Evolutionary conservation across 192 early-diverging fungal species (phyloP), one percentile per base, ranked within the genome.

Genomic region (Entomortierella chlamydospora): DNA sequence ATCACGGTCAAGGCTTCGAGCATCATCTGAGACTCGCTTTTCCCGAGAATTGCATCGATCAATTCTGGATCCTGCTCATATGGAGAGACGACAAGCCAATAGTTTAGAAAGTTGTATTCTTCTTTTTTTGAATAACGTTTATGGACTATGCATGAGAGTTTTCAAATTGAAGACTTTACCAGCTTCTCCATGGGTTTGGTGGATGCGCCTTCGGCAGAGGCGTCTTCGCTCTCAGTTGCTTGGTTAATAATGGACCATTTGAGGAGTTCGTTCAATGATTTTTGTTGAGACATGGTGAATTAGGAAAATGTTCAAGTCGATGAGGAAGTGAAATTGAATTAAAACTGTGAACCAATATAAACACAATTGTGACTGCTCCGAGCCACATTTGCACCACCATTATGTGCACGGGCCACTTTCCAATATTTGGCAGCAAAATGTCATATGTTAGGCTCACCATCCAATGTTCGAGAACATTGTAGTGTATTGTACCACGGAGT

Each of bases 1-100:
- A 93, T 87, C 5, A 88, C 86, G 8, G 88, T 90, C 29, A 97
- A 69, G 70, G 93, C 95, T 61, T 99, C 95, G 70, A 67, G 88
- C 96, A 98, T 98, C 53, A 88, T 85, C 18, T 89, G 89, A 7
- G 95, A 88, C 52, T 96, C 97, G 30, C 93, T 90, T 80, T 95
- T 96, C 26, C 98, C 98, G 29, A 99, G 85, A 61, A 99, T 97
- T 18, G 92, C 90, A 39, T 99, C 96, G 53, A 99, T 85, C 70
- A 98, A 83, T 47, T 87, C 94, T 2, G 97, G 91, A 77, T 98
- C 96, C 83, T 84, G 68, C 15, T 39, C 4, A 17, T 4, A 17
- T 53, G 6, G 47, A 37, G 26, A 56, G n/a, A 18, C 63, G 90
- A 73, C 25, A 50, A 25, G 51, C 37, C 0, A 22, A 13, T 13